Evolutionary conservation across 2,329 filamentous ascomycete species (phyloP).

Genomic region (Tympanopsis confertula): DNA sequence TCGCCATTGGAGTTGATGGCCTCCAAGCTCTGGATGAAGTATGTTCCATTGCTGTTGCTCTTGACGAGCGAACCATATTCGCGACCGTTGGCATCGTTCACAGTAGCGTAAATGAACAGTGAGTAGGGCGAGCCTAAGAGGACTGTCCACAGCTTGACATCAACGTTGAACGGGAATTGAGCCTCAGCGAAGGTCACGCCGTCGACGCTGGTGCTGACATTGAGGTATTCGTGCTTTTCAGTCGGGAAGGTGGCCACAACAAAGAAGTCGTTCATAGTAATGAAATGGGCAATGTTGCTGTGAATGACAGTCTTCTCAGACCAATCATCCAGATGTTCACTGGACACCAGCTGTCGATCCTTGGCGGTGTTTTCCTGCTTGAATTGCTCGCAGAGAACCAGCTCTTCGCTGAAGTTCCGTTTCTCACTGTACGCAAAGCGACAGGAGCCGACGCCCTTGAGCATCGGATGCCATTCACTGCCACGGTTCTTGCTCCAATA

Average conservation of each 20-base stretch:
- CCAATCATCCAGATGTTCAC: constrained; percentile 60
- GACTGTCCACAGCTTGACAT: constrained; percentile 77
- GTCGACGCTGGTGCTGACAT: constrained; percentile 74
- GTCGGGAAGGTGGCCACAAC: constrained; percentile 69
- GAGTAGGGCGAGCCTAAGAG: constrained; percentile 91
- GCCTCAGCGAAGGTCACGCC: constrained; percentile 72
- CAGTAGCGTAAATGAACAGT: constrained; percentile 85
- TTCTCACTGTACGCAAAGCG: constrained; percentile 62
- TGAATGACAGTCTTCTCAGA: constrained; percentile 50
- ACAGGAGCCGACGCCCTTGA: constrained; percentile 68
- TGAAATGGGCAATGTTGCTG: constrained; percentile 70
- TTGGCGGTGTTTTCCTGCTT: constrained; percentile 54
- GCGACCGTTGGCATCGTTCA: constrained; percentile 45
- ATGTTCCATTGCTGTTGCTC: constrained; percentile 96
- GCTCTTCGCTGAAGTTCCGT: constrained; percentile 35
- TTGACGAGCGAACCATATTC: constrained; percentile 85
- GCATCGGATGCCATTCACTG: constrained; percentile 64
- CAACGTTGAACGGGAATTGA: constrained; percentile 75
- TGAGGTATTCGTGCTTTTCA: constrained; percentile 50
- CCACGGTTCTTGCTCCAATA: constrained; percentile 73
- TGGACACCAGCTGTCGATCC: constrained; percentile 48
- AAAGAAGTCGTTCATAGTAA: constrained; percentile 94
- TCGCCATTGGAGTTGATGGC: constrained; percentile 74
- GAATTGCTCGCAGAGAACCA: constrained; percentile 52
- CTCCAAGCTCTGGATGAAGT: constrained; percentile 73